Percentiles rank a stretch among this genome's conserved stretches.
Evolutionary conservation across 495 filamentous ascomycete genomes (phyloP).

Genomic region (Hypoxylon intermedium): DNA sequence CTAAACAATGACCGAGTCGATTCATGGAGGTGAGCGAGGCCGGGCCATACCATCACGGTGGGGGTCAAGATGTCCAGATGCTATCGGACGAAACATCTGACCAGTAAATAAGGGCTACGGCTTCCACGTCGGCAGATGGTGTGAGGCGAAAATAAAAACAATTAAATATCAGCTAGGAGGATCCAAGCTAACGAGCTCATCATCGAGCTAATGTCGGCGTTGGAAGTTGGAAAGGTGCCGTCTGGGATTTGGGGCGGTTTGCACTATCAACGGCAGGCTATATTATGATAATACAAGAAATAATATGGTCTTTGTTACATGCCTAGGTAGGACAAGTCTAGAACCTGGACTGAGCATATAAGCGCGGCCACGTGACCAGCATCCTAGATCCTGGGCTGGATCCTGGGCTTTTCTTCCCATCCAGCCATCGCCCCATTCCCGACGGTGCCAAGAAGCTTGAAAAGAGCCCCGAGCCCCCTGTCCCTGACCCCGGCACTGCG

Average conservation of each 20-base stretch:
- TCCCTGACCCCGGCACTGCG: constrained; percentile 22
- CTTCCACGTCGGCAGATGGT: constrained; percentile 1
- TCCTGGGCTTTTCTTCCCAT: constrained; percentile 14
- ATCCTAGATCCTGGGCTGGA: too few species aligned
- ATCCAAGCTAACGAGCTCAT: constrained; percentile 21
- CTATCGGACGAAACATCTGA: constrained; percentile 28
- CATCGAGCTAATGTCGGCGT: constrained; percentile 30
- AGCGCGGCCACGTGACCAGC: constrained; percentile 29
- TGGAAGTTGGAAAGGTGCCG: constrained; percentile 23
- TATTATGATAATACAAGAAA: too few species aligned
- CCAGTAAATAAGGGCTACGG: neutral
- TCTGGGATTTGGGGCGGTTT: constrained; percentile 5
- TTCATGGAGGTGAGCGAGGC: constrained; percentile 31
- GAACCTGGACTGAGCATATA: constrained; percentile 25
- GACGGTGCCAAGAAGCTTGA: neutral
- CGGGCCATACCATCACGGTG: constrained; percentile 23
- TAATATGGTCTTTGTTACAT: constrained; percentile 6
- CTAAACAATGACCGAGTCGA: constrained; percentile 13
- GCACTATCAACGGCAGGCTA: constrained; percentile 14
- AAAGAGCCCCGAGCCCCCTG: constrained; percentile 1
- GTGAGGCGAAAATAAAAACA: neutral
- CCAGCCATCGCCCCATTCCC: too few species aligned
- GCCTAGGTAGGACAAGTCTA: constrained; percentile 38
- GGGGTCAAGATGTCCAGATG: constrained; percentile 7
- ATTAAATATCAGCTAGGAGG: constrained; percentile 11